phyloP scores from a whole-genome alignment of 768 basidiomycete species.

The Hypsizygus marmoreus region DNA sequence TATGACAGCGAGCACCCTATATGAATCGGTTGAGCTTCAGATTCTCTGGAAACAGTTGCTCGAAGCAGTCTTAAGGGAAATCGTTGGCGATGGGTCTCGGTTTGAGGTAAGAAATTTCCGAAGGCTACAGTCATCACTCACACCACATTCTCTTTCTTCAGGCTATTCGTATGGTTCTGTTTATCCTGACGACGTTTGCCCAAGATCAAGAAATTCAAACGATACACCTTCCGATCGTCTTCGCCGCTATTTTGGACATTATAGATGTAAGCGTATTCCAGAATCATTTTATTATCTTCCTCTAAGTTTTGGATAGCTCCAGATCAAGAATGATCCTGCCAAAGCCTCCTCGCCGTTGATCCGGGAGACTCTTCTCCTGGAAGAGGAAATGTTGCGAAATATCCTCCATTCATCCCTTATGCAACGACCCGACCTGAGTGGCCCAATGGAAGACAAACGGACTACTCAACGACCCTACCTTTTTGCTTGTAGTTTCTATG shows the following conservation, averaged over 20 bases:
- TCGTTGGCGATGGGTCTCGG: constrained; percentile 42
- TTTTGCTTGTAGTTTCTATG: constrained; percentile 68
- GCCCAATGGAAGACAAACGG: constrained; percentile 32
- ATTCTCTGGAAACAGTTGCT: constrained; percentile 84
- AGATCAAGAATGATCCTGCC: constrained; percentile 36
- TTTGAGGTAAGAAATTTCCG: constrained; percentile 62
- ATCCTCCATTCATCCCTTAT: constrained; percentile 51
- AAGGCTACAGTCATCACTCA: neutral
- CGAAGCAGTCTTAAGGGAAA: constrained; percentile 52
- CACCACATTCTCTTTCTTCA: constrained; percentile 26
- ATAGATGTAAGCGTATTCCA: constrained; percentile 52
- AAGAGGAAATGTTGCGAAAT: constrained; percentile 54
- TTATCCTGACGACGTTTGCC: constrained; percentile 73
- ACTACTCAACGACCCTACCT: constrained; percentile 42
- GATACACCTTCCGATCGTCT: constrained; percentile 80
- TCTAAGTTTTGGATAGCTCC: constrained; percentile 27
- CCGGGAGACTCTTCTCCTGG: constrained; percentile 46
- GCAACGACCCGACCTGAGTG: constrained; percentile 49
- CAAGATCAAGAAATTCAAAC: constrained; percentile 88
- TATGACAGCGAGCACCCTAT: constrained; percentile 85
- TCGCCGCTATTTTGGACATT: constrained; percentile 66
- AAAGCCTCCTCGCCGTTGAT: constrained; percentile 37
- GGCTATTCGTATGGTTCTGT: constrained; percentile 69
- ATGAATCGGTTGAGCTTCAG: constrained; percentile 91
- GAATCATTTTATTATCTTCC: neutral